Base-by-base conservation (phyloP, 2,329 filamentous ascomycete genomes). In the Penicillium freii region DNA sequence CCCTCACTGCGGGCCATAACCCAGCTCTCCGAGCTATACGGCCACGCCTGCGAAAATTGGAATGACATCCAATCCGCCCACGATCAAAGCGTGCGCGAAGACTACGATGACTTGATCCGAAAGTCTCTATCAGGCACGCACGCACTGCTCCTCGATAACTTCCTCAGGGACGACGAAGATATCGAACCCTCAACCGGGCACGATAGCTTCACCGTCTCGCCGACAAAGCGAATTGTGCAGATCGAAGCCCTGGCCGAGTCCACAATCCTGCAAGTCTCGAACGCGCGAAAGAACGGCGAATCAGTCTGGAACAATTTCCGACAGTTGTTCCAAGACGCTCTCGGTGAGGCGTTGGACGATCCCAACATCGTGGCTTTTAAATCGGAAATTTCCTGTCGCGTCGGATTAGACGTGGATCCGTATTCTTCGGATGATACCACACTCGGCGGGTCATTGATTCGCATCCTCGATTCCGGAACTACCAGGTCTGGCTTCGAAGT, bases 341-440 rank as follows among this genome's bases (percentile, higher is more conserved):
- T 94, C 36, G 69, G 75, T 11, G 73, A 79, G 1, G 81, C 84
- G 3, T 79, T 92, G 27, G 76, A 79, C 0, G 87, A 94, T 67
- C 76, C 83, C 0, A 81, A 87, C 19, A 86, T 95, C 2, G 89
- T 85, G 1, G 91, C 84, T 2, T 95, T 95, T 81, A 94, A 95
- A 73, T 90, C 87, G 1, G 85, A 92, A 48, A 84, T 95, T 54
- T 93, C 90, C 74, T 94, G 94, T 71, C 83, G 90, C 15, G 90
- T 87, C 0, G 91, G 91, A 0, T 78, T 92, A 6, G 82, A 84
- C 39, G 78, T 93, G 17, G 75, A 82, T n/a, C 69, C 80, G 8
- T 75, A 81, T 52, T 71, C 79, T 1, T 76, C 78, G 1, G 77
- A 77, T 11, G 69, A 75, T 25, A 75, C 74, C 2, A n/a, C 56